Conservation (phyloP, 148 eudicot genomes). For the Fagopyrum homotropicum region DNA sequence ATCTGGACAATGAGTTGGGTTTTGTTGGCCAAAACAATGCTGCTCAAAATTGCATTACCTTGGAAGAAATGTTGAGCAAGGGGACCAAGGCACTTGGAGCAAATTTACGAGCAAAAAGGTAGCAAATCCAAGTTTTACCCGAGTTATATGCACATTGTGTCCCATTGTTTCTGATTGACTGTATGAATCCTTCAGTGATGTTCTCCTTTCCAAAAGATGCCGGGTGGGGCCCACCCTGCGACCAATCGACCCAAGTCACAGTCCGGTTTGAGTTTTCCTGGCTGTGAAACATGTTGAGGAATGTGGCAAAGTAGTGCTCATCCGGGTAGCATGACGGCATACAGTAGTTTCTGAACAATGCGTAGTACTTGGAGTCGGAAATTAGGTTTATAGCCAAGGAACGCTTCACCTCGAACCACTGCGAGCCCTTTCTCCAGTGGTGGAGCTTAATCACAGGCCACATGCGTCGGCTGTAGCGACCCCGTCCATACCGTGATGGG, state of each 20-base stretch:
- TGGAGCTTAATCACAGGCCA: conserved; percentile 42
- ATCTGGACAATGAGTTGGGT: neutral
- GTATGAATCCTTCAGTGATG: conserved; percentile 50
- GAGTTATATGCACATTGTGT: conserved; percentile 55
- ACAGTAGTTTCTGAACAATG: conserved; percentile 52
- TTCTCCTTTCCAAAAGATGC: conserved; percentile 42
- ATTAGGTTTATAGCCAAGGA: conserved; percentile 44
- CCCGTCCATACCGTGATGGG: conserved; percentile 71
- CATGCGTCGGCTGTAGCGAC: conserved; percentile 70
- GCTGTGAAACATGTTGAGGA: conserved; percentile 44
- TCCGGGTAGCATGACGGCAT: conserved; percentile 76
- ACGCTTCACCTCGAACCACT: conserved; percentile 74
- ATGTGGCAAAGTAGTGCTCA: conserved; percentile 76
- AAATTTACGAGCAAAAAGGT: conserved; percentile 83
- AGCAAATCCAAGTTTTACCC: conserved; percentile 31
- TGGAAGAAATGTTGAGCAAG: conserved; percentile 40
- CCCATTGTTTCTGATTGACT: conserved; percentile 58
- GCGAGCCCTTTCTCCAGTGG: conserved; percentile 84
- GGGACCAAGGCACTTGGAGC: conserved; percentile 54
- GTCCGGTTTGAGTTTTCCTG: conserved; percentile 47
- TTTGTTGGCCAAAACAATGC: neutral
- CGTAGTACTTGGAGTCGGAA: conserved; percentile 58
- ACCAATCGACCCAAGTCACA: conserved; percentile 78
- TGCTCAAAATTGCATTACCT: conserved; percentile 49
- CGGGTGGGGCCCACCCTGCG: conserved; percentile 66